phyloP scores from a whole-genome alignment of 441 rosid genomes.

The Jatropha podagrica region DNA sequence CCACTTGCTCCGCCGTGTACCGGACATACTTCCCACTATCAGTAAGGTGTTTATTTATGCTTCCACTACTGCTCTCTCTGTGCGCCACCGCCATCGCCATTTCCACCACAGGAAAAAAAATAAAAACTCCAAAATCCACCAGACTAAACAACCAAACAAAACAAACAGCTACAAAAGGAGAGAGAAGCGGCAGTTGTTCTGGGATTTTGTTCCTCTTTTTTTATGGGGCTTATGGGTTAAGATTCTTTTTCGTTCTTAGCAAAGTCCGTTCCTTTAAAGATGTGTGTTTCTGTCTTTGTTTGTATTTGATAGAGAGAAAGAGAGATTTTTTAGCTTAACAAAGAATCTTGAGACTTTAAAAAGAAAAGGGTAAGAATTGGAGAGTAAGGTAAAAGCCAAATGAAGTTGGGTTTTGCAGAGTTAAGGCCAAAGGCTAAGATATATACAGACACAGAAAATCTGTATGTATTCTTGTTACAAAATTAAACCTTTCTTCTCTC shows the following conservation, averaged over 20 bases:
- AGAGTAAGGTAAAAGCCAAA: slow-evolving; percentile 10
- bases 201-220: slow-evolving; percentile 5
- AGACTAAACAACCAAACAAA: slow-evolving; percentile 1
- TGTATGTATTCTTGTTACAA: not conserved
- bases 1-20: slow-evolving; percentile 98
- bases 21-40: slow-evolving; percentile 93
- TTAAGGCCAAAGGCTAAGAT: not conserved
- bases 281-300: slow-evolving; percentile 6
- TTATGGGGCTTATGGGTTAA: slow-evolving; percentile 24
- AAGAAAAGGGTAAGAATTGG: not conserved
- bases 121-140: slow-evolving; percentile 10
- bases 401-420: slow-evolving; percentile 13
- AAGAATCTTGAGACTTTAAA: slow-evolving; percentile 16
- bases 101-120: slow-evolving; percentile 3
- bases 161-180: not conserved
- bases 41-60: slow-evolving; percentile 65
- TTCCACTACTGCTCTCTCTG: slow-evolving; percentile 79
- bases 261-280: slow-evolving; percentile 34
- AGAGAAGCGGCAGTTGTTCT: slow-evolving; percentile 19
- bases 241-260: slow-evolving; percentile 26
- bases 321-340: slow-evolving; percentile 16
- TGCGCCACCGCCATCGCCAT: slow-evolving; percentile 89
- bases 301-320: slow-evolving; percentile 16
- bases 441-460: slow-evolving; percentile 8
- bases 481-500: not conserved